These are phyloP conservation scores for Tubosaeta brunneosetosa DNA, from an alignment of 768 basidiomycete species.

Conservation along the genomic window DNA sequence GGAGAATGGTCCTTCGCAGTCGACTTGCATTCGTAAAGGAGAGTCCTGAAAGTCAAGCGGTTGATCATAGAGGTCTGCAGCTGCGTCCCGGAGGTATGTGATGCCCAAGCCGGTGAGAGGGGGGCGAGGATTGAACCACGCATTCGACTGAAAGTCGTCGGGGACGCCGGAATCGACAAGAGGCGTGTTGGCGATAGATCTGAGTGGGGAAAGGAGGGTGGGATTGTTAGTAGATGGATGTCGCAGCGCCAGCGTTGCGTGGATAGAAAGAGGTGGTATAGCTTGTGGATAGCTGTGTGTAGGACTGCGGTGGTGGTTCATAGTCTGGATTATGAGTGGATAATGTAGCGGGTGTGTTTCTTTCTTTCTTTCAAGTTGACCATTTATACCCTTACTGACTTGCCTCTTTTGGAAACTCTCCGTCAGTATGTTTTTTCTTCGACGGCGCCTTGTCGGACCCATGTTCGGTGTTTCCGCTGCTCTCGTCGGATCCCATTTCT, in stretches of 20 bases:
- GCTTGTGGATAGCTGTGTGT: conserved; percentile 20
- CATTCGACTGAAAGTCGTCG: conserved; percentile 31
- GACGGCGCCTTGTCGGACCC: conserved; percentile 3
- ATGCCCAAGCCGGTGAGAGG: conserved; percentile 29
- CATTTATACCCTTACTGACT: conserved; percentile 8
- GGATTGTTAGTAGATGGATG: conserved; percentile 12
- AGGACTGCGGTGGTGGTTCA: conserved; percentile 24
- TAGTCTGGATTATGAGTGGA: conserved; percentile 9
- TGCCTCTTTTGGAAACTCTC: conserved; percentile 16
- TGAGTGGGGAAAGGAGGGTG: conserved; percentile 29
- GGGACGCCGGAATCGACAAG: not conserved
- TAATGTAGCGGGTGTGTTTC: not conserved
- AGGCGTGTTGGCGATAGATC: conserved; percentile 8
- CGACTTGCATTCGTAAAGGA: conserved; percentile 3
- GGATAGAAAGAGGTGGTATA: not conserved
- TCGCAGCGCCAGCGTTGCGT: conserved; percentile 32
- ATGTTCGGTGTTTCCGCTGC: conserved; percentile 37
- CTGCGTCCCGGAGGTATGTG: conserved; percentile 4
- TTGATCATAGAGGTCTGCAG: not conserved
- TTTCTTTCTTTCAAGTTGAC: not conserved
- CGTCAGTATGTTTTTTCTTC: conserved; percentile 12
- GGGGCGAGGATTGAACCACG: conserved; percentile 13
- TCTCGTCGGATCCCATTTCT: conserved; percentile 47
- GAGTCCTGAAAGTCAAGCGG: not conserved
- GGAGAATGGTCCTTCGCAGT: not conserved